Evolutionary conservation across 257 asterid genomes (phyloP).

Genomic region (Gentiana macrophylla): DNA sequence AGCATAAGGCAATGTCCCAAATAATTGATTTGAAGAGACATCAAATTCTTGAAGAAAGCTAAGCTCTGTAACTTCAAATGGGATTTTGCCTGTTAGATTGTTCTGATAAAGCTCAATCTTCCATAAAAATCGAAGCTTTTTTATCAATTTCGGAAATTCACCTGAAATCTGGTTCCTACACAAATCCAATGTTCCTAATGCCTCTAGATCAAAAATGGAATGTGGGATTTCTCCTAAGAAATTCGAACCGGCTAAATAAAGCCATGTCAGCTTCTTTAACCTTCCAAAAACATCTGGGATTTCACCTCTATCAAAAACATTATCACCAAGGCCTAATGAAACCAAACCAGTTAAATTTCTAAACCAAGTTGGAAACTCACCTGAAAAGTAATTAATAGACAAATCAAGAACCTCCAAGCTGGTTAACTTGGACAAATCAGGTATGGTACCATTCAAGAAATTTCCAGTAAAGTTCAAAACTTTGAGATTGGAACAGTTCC

Average conservation of each 20-base stretch:
- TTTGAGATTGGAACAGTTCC: conserved; percentile 41
- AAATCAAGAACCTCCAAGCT: conserved; percentile 59
- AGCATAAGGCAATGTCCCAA: conserved; percentile 47
- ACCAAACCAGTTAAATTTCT: conserved; percentile 50
- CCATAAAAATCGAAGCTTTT: conserved; percentile 46
- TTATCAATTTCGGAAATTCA: conserved; percentile 42
- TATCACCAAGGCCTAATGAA: conserved; percentile 68
- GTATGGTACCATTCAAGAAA: conserved; percentile 55
- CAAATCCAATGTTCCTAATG: conserved; percentile 61
- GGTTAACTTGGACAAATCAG: conserved; percentile 47
- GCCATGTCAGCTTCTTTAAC: conserved; percentile 59
- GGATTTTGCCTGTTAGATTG: conserved; percentile 71
- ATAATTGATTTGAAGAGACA: conserved; percentile 57
- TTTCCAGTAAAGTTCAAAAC: conserved; percentile 61
- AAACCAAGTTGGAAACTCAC: conserved; percentile 68
- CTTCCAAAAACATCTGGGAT: conserved; percentile 60
- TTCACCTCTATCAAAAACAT: conserved; percentile 44
- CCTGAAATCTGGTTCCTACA: conserved; percentile 64
- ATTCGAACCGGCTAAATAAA: conserved; percentile 54
- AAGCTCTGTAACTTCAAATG: conserved; percentile 48
- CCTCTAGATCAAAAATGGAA: conserved; percentile 52
- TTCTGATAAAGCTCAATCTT: conserved; percentile 66
- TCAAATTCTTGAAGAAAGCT: conserved; percentile 66
- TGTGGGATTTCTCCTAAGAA: conserved; percentile 58
- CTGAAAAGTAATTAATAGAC: conserved; percentile 62